Conservation (phyloP, 2,329 filamentous ascomycete genomes). For the Amauroascus verrucosus region DNA sequence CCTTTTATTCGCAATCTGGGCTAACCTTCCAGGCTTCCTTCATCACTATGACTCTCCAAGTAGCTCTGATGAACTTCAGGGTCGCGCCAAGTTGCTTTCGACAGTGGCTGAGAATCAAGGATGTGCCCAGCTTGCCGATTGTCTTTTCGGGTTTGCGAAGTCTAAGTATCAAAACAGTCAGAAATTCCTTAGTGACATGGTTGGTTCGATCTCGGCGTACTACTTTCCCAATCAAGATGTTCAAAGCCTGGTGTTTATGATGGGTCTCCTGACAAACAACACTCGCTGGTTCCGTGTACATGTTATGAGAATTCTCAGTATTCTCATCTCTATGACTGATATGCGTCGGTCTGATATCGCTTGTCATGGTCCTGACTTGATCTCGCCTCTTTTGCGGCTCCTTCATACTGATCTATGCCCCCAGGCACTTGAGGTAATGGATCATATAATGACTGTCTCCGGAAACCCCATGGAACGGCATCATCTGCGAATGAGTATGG, state of each 20-base stretch:
- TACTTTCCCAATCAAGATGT: slow-evolving; percentile 80
- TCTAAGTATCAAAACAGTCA: slow-evolving; percentile 56
- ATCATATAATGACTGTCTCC: slow-evolving; percentile 91
- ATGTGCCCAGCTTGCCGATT: slow-evolving; percentile 55
- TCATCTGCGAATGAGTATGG: slow-evolving; percentile 97
- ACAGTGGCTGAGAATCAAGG: slow-evolving; percentile 64
- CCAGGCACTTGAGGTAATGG: slow-evolving; percentile 80
- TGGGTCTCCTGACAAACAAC: slow-evolving; percentile 83
- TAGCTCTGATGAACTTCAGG: slow-evolving; percentile 46
- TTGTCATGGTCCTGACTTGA: slow-evolving; percentile 83
- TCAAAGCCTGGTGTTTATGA: slow-evolving; percentile 74
- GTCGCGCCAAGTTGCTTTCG: slow-evolving; percentile 59
- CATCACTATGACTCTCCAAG: slow-evolving; percentile 59
- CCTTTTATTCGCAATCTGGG: slow-evolving; percentile 74
- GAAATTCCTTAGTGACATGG: slow-evolving; percentile 66
- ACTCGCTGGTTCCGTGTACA: slow-evolving; percentile 83
- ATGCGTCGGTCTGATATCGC: slow-evolving; percentile 87
- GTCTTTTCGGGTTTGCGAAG: slow-evolving; percentile 59
- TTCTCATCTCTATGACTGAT: slow-evolving; percentile 79
- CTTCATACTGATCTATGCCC: slow-evolving; percentile 90
- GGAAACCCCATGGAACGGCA: slow-evolving; percentile 87
- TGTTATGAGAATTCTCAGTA: slow-evolving; percentile 79
- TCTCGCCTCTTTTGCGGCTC: slow-evolving; percentile 79
- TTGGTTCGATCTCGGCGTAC: slow-evolving; percentile 61
- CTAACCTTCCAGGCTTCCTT: slow-evolving; percentile 82